Evolutionary conservation across 2,329 filamentous ascomycete species (phyloP).

Genomic region (Alternaria brassicae): DNA sequence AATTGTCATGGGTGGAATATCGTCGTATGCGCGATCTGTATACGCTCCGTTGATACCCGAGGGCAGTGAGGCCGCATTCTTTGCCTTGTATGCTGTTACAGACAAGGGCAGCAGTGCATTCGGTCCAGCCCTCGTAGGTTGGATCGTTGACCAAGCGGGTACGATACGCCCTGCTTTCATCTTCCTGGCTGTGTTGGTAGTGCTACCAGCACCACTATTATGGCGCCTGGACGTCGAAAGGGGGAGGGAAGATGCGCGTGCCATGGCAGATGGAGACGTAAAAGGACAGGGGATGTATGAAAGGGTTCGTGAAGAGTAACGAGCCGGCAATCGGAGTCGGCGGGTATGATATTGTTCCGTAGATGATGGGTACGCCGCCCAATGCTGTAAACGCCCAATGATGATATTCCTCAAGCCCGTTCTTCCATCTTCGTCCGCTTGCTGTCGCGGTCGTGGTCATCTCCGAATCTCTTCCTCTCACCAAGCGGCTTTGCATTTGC

Average conservation of each 20-base stretch:
- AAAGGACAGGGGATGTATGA: constrained; percentile 26
- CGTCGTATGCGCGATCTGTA: constrained; percentile 85
- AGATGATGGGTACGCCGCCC: constrained; percentile 15
- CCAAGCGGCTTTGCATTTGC: constrained; percentile 76
- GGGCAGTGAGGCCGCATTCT: constrained; percentile 91
- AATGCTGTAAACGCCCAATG: constrained; percentile 7
- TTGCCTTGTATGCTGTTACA: constrained; percentile 91
- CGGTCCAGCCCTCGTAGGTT: constrained; percentile 86
- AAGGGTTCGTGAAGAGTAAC: constrained; percentile 26
- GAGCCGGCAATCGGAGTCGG: background rate
- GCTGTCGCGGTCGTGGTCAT: constrained; percentile 50
- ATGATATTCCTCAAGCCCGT: constrained; percentile 22
- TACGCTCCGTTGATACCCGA: constrained; percentile 91
- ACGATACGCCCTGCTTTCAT: constrained; percentile 71
- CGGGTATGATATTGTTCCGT: constrained; percentile 5
- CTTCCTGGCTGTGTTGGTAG: constrained; percentile 81
- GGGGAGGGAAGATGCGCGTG: constrained; percentile 47
- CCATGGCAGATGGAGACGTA: constrained; percentile 30
- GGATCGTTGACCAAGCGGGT: constrained; percentile 74
- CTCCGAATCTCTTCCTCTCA: constrained; percentile 61
- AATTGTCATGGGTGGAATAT: constrained; percentile 85
- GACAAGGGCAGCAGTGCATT: constrained; percentile 94
- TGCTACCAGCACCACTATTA: constrained; percentile 79
- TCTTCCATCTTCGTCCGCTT: constrained; percentile 55
- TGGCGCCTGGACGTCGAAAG: constrained; percentile 78